Percentiles rank a stretch among this genome's conserved stretches.
These are phyloP conservation scores for Termitomyces sp. DNA, from an alignment of 1,284 basidiomycete species.

Conservation along the genomic window DNA sequence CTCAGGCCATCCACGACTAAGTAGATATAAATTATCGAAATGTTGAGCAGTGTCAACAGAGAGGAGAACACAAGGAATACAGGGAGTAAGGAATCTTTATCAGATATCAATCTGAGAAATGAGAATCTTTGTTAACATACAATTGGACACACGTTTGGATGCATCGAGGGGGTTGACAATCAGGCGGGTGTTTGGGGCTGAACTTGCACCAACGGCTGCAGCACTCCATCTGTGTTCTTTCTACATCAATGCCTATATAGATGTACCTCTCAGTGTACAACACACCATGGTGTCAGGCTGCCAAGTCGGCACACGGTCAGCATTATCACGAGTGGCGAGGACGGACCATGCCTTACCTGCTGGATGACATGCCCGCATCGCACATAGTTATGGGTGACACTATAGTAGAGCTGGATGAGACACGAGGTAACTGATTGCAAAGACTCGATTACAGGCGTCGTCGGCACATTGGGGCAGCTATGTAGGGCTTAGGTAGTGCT, in stretches of 20 bases:
- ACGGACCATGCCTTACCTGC: not conserved
- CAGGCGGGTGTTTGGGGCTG: conserved; percentile 50
- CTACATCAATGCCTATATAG: not conserved
- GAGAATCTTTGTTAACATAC: conserved; percentile 35
- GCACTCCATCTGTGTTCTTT: conserved; percentile 49
- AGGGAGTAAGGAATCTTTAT: not conserved
- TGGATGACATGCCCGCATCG: not conserved
- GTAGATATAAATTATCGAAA: conserved; percentile 6
- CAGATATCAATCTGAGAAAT: not conserved
- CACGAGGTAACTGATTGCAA: not conserved
- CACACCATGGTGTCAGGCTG: not conserved
- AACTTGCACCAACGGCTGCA: conserved; percentile 55
- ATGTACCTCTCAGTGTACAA: not conserved
- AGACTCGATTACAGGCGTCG: not conserved
- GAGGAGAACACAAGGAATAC: not conserved
- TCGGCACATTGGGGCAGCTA: not conserved
- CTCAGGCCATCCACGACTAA: conserved; percentile 63
- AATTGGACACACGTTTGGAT: conserved; percentile 63
- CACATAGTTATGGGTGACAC: not conserved
- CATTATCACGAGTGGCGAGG: not conserved
- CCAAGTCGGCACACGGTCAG: not conserved
- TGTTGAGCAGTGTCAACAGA: not conserved
- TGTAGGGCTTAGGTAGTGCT: not conserved
- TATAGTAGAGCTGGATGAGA: not conserved
- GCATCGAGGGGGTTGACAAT: conserved; percentile 49